Conservation (phyloP, 352 stramenopile species). For the Globisporangium emineosum region DNA sequence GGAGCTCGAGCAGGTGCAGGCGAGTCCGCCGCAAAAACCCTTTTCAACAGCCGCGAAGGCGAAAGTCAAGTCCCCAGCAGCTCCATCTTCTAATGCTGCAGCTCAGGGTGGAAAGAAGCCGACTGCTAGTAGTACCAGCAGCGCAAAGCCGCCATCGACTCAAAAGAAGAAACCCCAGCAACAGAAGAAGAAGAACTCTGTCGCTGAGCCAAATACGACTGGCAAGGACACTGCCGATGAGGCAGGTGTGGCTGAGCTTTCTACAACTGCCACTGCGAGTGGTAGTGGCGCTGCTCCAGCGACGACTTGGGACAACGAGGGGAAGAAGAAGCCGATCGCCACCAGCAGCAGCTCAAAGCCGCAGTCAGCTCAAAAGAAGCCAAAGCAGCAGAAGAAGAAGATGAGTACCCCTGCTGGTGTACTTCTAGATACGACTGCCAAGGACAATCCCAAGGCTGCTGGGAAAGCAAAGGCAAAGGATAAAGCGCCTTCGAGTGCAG, state of each 20-base stretch:
- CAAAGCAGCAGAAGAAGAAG: neutral
- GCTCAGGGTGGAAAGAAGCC: neutral
- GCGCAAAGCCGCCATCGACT: neutral
- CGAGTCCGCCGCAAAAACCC: slow-evolving; percentile 1
- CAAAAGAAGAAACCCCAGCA: slow-evolving; percentile 8
- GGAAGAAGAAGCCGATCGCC: neutral
- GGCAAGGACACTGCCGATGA: neutral
- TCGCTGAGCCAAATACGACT: neutral
- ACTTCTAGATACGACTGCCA: neutral
- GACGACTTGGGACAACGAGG: neutral
- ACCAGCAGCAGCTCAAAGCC: neutral
- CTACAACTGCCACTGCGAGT: neutral
- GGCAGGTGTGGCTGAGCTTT: neutral
- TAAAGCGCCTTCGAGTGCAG: neutral
- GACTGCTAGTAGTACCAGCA: neutral
- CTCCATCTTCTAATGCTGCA: neutral
- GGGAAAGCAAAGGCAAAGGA: neutral
- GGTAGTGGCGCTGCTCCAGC: neutral
- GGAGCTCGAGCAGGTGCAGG: slow-evolving; percentile 24
- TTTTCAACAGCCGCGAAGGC: neutral
- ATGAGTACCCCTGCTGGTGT: neutral
- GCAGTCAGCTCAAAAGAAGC: neutral
- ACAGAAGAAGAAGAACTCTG: slow-evolving; percentile 9
- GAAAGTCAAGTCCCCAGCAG: slow-evolving; percentile 2
- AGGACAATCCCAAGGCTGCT: neutral